Evolutionary conservation across 1,284 basidiomycete genomes (phyloP), one percentile per base, ranked within the genome.

Genomic region (Melampsora abietis-canadensis): DNA sequence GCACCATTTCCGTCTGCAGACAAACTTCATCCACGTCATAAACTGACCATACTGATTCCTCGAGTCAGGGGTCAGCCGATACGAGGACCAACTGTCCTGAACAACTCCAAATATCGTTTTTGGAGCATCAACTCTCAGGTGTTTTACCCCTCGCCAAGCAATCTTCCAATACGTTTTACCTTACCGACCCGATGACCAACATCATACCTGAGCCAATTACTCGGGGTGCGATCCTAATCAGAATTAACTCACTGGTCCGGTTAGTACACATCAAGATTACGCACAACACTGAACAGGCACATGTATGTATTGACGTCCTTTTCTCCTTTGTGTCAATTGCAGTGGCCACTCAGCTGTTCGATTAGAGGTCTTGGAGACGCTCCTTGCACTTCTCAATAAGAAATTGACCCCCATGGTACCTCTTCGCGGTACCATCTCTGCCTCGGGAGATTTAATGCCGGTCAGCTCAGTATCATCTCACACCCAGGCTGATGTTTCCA

Each of bases 131-230:
- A 80, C 89, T 91, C 74, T 84, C 83, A 66, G 91, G 91, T 63
- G 86, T 91, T 2, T 83, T 87, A 15, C 88, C 87, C 14, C 86
- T 87, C 2, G 84, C 85, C 46, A 82, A 80, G 15, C 73, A 48
- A 21, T 60, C 65, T 1, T 34, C 48, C 48, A 76, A 54, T 88
- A n/a, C 82, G 85, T n/a, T 86, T 87, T 27, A 86, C 87, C 64
- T 78, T 44, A 77, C 76, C 1, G 76, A 77, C 0, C 77, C 77
- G 2, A 76, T 79, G 63, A 77, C 76, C 62, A 78, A 78, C 65
- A 87, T 85, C 76, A 92, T 93, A 89, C 92, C 92, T n/a, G 88
- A 91, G 77, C 84, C 90, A 7, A 93, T 92, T 89, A 91, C 92
- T n/a, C 88, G 91, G 66, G 92, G 90, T 17, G 91, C 92, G 0